A percentile compares a stretch with the other conserved stretches of the same genome.
phyloP scores from a whole-genome alignment of 2,329 filamentous ascomycete species.

The Tolypocladium amazonense region DNA sequence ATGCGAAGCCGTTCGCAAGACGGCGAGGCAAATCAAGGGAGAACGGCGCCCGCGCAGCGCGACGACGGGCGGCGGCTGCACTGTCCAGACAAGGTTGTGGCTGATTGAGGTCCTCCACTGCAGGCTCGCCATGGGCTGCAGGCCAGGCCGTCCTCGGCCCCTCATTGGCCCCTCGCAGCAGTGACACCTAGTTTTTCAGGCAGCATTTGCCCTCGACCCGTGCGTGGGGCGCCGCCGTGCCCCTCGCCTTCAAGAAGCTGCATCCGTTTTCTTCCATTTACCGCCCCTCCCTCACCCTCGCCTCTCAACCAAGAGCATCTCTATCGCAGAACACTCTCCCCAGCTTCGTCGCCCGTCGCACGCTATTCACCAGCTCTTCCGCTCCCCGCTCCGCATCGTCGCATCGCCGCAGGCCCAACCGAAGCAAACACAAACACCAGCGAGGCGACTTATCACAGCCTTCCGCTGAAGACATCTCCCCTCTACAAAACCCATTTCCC shows the following conservation, averaged over 20 bases:
- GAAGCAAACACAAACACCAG: constrained; percentile 18
- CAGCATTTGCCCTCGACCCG: neutral
- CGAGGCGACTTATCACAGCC: constrained; percentile 31
- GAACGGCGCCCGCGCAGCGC: no score
- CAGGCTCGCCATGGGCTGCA: no score
- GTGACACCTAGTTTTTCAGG: constrained; percentile 3
- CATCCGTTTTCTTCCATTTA: constrained; percentile 3
- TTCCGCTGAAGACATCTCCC: constrained; percentile 35
- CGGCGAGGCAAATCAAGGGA: no score
- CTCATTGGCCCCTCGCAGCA: neutral
- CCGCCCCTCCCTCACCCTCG: neutral
- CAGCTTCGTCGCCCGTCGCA: neutral
- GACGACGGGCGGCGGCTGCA: neutral
- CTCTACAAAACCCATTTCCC: constrained; percentile 41
- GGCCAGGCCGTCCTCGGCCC: neutral
- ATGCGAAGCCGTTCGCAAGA: no score
- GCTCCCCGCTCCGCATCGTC: neutral
- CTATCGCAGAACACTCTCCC: neutral
- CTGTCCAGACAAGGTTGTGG: neutral
- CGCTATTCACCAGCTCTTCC: neutral
- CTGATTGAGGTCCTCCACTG: neutral
- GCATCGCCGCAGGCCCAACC: constrained; percentile 2
- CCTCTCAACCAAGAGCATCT: neutral
- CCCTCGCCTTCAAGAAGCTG: constrained; percentile 2
- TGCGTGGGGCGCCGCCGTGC: neutral